Percentiles rank a stretch among this genome's conserved stretches.
Conservation (phyloP, 371 early-diverging fungal genomes). For the Mortierella sp. region DNA sequence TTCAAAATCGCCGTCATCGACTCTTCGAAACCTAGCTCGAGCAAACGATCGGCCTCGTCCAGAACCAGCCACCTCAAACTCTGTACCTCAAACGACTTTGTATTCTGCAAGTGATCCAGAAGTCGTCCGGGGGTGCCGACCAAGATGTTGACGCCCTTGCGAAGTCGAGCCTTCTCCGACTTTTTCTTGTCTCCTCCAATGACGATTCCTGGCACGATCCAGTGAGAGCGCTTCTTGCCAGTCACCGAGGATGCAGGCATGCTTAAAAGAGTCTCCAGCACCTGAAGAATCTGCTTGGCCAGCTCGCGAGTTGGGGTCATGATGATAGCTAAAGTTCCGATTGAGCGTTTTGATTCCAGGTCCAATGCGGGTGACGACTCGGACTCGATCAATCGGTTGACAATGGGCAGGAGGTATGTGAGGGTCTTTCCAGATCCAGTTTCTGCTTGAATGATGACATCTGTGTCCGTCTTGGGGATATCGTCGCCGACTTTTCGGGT, state of each 20-base stretch:
- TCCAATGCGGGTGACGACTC: constrained; percentile 56
- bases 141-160: constrained; percentile 94
- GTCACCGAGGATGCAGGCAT: constrained; percentile 67
- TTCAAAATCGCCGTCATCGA: constrained; percentile 88
- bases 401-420: constrained; percentile 93
- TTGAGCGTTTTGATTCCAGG: constrained; percentile 62
- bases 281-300: constrained; percentile 93
- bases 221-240: constrained; percentile 78
- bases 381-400: constrained; percentile 61
- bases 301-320: constrained; percentile 98
- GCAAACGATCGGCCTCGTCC: constrained; percentile 99
- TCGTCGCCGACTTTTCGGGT: constrained; percentile 51
- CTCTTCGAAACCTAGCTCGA: constrained; percentile 97
- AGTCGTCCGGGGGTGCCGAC: constrained; percentile 99
- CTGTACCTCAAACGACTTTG: constrained; percentile 80
- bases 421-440: constrained; percentile 99
- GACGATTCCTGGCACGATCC: constrained; percentile 94
- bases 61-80: constrained; percentile 92
- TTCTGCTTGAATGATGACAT: constrained; percentile 94
- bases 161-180: constrained; percentile 91
- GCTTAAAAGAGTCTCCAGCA: constrained; percentile 77
- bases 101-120: constrained; percentile 95
- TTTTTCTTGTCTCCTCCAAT: constrained; percentile 95
- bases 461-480: constrained; percentile 66
- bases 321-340: constrained; percentile 87